phyloP scores from a whole-genome alignment of 2,329 filamentous ascomycete genomes.

The Cladophialophora psammophila region DNA sequence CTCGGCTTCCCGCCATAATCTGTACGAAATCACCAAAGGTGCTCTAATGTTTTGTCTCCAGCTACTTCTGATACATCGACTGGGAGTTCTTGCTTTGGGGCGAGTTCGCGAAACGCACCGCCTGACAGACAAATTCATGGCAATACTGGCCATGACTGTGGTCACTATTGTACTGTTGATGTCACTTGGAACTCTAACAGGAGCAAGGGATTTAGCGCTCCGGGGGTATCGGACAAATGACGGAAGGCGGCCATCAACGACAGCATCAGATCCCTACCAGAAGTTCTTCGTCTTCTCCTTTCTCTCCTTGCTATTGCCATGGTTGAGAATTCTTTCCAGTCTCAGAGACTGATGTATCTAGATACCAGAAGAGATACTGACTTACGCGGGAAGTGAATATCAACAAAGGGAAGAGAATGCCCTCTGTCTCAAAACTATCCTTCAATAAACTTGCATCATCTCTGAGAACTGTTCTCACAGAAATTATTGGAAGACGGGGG shows the following conservation, averaged over 20 bases:
- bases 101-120: not conserved
- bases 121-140: not conserved
- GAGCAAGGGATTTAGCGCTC: not conserved
- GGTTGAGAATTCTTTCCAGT: not conserved
- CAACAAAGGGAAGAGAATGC: not conserved
- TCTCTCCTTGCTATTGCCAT: not conserved
- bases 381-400: not conserved
- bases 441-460: no score
- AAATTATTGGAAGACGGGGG: no score
- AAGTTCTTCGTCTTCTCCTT: not conserved
- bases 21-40: not conserved
- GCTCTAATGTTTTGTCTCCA: not conserved
- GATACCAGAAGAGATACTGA: no score
- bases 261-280: not conserved
- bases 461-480: no score
- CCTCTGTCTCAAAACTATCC: no score
- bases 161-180: not conserved
- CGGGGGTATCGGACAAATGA: not conserved
- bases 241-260: not conserved
- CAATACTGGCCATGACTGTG: not conserved
- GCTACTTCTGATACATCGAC: not conserved
- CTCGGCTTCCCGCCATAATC: not conserved
- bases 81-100: not conserved
- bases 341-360: not conserved
- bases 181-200: not conserved